Base-by-base conservation (phyloP, 768 basidiomycete genomes). In the Boletellus emodensis region DNA sequence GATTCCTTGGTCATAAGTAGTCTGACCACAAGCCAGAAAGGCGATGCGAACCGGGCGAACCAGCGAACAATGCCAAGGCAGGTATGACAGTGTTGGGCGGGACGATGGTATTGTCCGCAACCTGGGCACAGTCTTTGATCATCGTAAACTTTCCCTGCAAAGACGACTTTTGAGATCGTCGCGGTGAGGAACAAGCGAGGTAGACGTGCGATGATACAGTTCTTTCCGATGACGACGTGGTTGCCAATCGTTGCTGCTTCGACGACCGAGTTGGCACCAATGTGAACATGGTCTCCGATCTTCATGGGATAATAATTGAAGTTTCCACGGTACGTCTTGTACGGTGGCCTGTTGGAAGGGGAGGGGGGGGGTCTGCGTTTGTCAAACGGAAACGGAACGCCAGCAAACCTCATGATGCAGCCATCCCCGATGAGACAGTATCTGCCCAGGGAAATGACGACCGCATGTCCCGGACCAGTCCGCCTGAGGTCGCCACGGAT, bases 221-320 rank as follows among this genome's bases (percentile, higher is more conserved):
- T 91, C 72, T 89, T 90, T 36, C 95, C 95, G 50, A 99, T 95
- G 64, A 93, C 84, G 43, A 96, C 94, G 57, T 93, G 85, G 61
- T 86, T 91, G 3, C 96, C 95, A 43, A 98, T 94, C 2, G 85
- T 87, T 0, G 94, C 94, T 1, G 96, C 96, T 71, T 99, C 96
- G 18, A 99, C 80, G 46, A 98, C 83, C 38, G 80, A 82, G 56
- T 82, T 81, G n/a, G 87, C 82, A 14, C 94, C 95, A 40, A 99
- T 90, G 54, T 95, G 87, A 20, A 98, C 96, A 63, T 91, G 84
- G 70, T 98, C 94, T 3, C 92, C 91, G 10, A 99, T 84, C 66
- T 94, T 93, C 85, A 97, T 92, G 6, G 95, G 95, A 62, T 98
- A 97, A 71, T 94, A 97, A 63, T 97, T 96, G 76, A 92, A 91